phyloP scores from a whole-genome alignment of 2,329 filamentous ascomycete genomes.

The Xylaria sp. region DNA sequence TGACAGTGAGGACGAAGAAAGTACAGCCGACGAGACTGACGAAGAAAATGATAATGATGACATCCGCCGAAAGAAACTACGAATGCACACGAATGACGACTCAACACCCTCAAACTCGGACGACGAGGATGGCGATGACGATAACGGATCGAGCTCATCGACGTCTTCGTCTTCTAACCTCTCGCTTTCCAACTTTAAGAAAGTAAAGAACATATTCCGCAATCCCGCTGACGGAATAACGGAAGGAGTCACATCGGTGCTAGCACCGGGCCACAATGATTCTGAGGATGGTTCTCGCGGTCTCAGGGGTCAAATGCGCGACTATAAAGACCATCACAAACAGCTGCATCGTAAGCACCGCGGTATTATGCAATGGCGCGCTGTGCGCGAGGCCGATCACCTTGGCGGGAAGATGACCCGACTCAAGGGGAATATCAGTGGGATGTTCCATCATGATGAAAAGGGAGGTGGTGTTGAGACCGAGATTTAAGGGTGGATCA shows the following conservation, averaged over 20 bases:
- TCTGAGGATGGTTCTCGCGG: constrained; percentile 58
- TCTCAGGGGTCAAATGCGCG: constrained; percentile 62
- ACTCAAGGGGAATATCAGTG: constrained; percentile 68
- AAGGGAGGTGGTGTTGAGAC: constrained; percentile 73
- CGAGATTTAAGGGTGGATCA: constrained; percentile 65
- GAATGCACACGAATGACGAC: constrained; percentile 51
- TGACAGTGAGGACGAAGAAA: constrained; percentile 33
- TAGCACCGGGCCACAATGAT: constrained; percentile 53
- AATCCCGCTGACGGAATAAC: constrained; percentile 49
- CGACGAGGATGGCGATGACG: constrained; percentile 51
- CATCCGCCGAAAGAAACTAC: constrained; percentile 47
- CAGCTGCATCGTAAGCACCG: constrained; percentile 73
- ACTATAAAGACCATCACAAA: constrained; percentile 69
- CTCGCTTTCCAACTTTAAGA: constrained; percentile 48
- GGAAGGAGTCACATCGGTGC: constrained; percentile 47
- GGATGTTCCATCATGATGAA: constrained; percentile 68
- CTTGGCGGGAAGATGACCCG: constrained; percentile 63
- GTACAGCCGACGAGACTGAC: constrained; percentile 36
- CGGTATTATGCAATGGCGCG: constrained; percentile 79
- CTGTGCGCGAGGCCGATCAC: constrained; percentile 62
- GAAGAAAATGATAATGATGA: constrained; percentile 52
- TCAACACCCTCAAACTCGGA: constrained; percentile 47
- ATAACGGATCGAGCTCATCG: constrained; percentile 33
- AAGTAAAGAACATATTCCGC: constrained; percentile 51
- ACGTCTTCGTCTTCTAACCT: constrained; percentile 37